These are phyloP conservation scores for Simmondsia chinensis DNA, from an alignment of 148 eudicot genomes.

Conservation along the genomic window DNA sequence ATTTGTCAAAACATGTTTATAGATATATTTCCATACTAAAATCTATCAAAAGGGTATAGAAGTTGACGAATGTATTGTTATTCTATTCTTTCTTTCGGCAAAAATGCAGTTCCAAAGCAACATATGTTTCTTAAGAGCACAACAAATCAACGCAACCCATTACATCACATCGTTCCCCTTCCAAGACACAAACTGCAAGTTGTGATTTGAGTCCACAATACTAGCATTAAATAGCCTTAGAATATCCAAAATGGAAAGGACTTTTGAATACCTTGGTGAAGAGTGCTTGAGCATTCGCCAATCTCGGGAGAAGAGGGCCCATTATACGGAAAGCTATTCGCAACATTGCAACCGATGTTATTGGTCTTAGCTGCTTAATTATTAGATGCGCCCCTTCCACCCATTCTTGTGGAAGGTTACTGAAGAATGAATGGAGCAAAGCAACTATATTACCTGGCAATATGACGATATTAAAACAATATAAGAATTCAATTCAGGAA, in stretches of 20 bases:
- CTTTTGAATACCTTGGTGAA: conserved; percentile 59
- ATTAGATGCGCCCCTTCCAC: conserved; percentile 78
- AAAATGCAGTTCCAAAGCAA: too few species aligned
- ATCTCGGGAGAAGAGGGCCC: conserved; percentile 94
- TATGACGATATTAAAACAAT: conserved; percentile 1
- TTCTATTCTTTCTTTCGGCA: too few species aligned
- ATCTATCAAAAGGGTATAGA: too few species aligned
- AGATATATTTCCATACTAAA: too few species aligned
- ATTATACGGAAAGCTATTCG: conserved; percentile 90
- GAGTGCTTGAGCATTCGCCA: conserved; percentile 84
- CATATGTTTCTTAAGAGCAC: too few species aligned
- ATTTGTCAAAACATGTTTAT: too few species aligned
- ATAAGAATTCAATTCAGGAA: conserved; percentile 4
- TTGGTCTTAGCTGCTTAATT: conserved; percentile 74
- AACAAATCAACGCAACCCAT: too few species aligned
- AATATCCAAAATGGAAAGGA: not conserved
- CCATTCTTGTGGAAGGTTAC: conserved; percentile 98
- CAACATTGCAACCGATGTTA: conserved; percentile 82
- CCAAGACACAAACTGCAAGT: not conserved
- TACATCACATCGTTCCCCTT: too few species aligned
- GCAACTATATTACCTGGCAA: conserved; percentile 70
- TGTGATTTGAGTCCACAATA: not conserved
- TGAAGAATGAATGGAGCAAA: conserved; percentile 78
- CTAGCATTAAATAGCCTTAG: too few species aligned
- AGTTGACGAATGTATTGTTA: too few species aligned